Percentiles rank a stretch among this genome's conserved stretches.
These are phyloP conservation scores for Aureobasidium melanogenum DNA, from an alignment of 2,329 filamentous ascomycete species.

Conservation along the genomic window DNA sequence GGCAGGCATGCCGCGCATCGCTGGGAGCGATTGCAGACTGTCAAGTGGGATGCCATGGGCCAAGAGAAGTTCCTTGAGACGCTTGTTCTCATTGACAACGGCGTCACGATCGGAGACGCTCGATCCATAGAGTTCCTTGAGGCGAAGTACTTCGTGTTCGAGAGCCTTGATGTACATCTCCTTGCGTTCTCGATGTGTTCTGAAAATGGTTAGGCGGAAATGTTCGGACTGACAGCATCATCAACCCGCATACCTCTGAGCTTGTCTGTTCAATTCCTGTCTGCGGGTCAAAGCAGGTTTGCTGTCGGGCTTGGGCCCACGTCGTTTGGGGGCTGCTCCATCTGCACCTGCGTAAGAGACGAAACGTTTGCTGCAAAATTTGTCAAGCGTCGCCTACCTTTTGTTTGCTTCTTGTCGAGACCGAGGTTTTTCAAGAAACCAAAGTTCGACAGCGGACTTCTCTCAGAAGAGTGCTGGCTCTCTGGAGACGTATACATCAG, in stretches of 20 bases:
- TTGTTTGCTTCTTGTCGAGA: constrained; percentile 63
- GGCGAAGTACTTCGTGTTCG: constrained; percentile 79
- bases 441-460: constrained; percentile 22
- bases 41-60: constrained; percentile 52
- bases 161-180: constrained; percentile 92
- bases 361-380: neutral
- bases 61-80: constrained; percentile 55
- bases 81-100: constrained; percentile 68
- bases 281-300: constrained; percentile 86
- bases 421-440: constrained; percentile 54
- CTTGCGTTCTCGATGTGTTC: constrained; percentile 93
- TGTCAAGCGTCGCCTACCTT: constrained; percentile 44
- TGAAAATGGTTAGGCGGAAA: constrained; percentile 30
- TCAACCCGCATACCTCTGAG: constrained; percentile 62
- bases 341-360: constrained; percentile 40
- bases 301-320: constrained; percentile 92
- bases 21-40: constrained; percentile 14
- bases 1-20: constrained; percentile 11
- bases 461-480: constrained; percentile 12
- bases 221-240: constrained; percentile 14
- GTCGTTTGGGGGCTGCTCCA: constrained; percentile 75
- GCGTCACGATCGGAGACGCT: constrained; percentile 67
- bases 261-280: constrained; percentile 91
- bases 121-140: constrained; percentile 76
- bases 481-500: constrained; percentile 12